Conservation (phyloP, 768 basidiomycete species). For the Mycena chlorophos region DNA sequence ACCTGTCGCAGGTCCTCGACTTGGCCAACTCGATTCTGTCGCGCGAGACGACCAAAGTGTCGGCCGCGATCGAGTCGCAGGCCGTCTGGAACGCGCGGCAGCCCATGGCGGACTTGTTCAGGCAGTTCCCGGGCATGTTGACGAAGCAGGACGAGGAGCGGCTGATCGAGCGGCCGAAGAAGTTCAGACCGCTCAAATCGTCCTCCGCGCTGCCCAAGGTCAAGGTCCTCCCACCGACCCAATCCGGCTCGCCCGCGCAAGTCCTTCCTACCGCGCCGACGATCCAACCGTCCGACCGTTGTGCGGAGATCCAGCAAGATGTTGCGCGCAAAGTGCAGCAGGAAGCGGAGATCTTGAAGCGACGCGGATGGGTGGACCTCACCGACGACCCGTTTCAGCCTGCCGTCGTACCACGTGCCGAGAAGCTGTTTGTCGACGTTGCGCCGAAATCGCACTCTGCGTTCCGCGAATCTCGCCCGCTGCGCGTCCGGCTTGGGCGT, state of each 20-base stretch:
- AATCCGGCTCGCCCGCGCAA: slow-evolving; percentile 40
- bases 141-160: slow-evolving; percentile 72
- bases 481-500: slow-evolving; percentile 80
- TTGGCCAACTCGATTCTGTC: slow-evolving; percentile 66
- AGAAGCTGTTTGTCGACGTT: slow-evolving; percentile 67
- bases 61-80: slow-evolving; percentile 55
- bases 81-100: slow-evolving; percentile 79
- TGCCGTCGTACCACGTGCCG: slow-evolving; percentile 53
- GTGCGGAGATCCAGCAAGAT: slow-evolving; percentile 55
- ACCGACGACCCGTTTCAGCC: slow-evolving; percentile 80
- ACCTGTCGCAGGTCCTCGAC: slow-evolving; percentile 71
- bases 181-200: slow-evolving; percentile 33
- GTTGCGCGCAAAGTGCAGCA: slow-evolving; percentile 61
- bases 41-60: slow-evolving; percentile 78
- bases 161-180: slow-evolving; percentile 62
- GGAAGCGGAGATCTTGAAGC: slow-evolving; percentile 60
- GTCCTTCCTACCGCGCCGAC: slow-evolving; percentile 28
- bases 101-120: slow-evolving; percentile 75
- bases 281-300: slow-evolving; percentile 68
- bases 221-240: slow-evolving; percentile 53
- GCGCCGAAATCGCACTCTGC: slow-evolving; percentile 39
- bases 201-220: slow-evolving; percentile 42
- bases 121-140: slow-evolving; percentile 62
- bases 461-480: slow-evolving; percentile 40
- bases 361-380: slow-evolving; percentile 84